phyloP scores from a whole-genome alignment of 495 filamentous ascomycete species.

The Penicillium macrosclerotiorum region DNA sequence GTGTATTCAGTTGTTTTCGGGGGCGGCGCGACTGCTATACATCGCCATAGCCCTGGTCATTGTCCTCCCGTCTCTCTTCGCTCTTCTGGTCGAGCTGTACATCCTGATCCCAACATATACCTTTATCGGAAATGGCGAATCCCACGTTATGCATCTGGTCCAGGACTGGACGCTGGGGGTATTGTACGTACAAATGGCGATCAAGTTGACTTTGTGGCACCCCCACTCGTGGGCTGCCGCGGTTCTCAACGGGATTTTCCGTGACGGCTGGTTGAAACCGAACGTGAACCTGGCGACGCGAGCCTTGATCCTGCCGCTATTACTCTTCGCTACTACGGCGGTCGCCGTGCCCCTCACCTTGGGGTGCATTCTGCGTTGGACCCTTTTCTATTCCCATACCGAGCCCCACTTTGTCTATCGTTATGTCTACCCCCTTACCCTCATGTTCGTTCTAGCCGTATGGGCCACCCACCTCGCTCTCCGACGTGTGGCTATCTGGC shows the following conservation, averaged over 20 bases:
- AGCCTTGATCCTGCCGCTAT: slow-evolving; percentile 73
- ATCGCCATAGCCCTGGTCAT: slow-evolving; percentile 67
- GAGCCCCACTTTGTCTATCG: slow-evolving; percentile 61
- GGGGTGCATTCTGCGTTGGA: slow-evolving; percentile 43
- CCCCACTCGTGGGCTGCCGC: slow-evolving; percentile 65
- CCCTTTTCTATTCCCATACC: slow-evolving; percentile 38
- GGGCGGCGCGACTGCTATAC: slow-evolving; percentile 59
- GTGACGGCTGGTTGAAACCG: slow-evolving; percentile 77
- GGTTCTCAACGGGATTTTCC: slow-evolving; percentile 72
- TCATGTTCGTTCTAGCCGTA: slow-evolving; percentile 46
- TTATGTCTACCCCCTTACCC: slow-evolving; percentile 65
- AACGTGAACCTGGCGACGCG: slow-evolving; percentile 76
- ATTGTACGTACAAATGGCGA: slow-evolving; percentile 84
- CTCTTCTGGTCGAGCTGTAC: slow-evolving; percentile 83
- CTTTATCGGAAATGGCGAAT: slow-evolving; percentile 54
- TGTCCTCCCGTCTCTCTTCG: slow-evolving; percentile 79
- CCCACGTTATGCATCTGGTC: slow-evolving; percentile 80
- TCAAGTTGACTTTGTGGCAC: slow-evolving; percentile 64
- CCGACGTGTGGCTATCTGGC: slow-evolving; percentile 68
- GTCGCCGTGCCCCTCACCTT: slow-evolving; percentile 57
- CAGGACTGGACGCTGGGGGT: slow-evolving; percentile 94
- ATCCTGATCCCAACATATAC: slow-evolving; percentile 86
- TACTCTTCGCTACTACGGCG: slow-evolving; percentile 54
- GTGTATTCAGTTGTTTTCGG: slow-evolving; percentile 18
- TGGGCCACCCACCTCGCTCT: slow-evolving; percentile 42